Conservation (phyloP, 2,329 filamentous ascomycete genomes). For the Botryosphaeria dothidea region DNA sequence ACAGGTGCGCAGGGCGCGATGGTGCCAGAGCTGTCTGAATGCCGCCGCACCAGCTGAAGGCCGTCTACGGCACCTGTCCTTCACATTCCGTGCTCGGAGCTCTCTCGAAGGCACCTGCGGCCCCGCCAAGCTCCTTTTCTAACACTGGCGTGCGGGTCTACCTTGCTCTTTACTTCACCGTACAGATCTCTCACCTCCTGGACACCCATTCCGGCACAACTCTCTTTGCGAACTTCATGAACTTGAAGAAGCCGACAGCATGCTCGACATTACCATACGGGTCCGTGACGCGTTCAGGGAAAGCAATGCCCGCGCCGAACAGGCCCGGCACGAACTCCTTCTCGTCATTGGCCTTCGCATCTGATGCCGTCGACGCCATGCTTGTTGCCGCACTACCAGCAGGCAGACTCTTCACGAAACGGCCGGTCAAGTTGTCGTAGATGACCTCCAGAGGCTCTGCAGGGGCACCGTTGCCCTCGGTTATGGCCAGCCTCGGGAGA, state of each 20-base stretch:
- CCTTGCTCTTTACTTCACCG: not conserved
- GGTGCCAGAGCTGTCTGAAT: not conserved
- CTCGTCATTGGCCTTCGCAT: constrained; percentile 6
- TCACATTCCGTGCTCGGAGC: not conserved
- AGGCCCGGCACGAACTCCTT: constrained; percentile 50
- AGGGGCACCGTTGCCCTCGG: constrained; percentile 31
- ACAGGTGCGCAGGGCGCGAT: not conserved
- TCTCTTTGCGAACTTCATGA: constrained; percentile 62
- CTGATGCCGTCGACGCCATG: constrained; percentile 43
- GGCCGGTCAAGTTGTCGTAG: constrained; percentile 41
- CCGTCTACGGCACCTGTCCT: not conserved
- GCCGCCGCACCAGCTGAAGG: not conserved
- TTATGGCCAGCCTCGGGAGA: constrained; percentile 49
- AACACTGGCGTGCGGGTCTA: not conserved
- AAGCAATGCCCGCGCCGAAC: constrained; percentile 65
- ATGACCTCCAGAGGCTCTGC: constrained; percentile 24
- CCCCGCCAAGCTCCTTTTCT: not conserved
- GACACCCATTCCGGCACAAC: constrained; percentile 55
- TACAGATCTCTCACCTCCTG: not conserved
- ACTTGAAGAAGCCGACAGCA: constrained; percentile 66
- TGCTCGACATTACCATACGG: constrained; percentile 62
- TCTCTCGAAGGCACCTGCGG: not conserved
- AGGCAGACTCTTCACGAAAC: constrained; percentile 3
- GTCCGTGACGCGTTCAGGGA: constrained; percentile 62
- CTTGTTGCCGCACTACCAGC: constrained; percentile 40